Conservation (phyloP, 306 rosid species). For the Rosa rugosa region DNA sequence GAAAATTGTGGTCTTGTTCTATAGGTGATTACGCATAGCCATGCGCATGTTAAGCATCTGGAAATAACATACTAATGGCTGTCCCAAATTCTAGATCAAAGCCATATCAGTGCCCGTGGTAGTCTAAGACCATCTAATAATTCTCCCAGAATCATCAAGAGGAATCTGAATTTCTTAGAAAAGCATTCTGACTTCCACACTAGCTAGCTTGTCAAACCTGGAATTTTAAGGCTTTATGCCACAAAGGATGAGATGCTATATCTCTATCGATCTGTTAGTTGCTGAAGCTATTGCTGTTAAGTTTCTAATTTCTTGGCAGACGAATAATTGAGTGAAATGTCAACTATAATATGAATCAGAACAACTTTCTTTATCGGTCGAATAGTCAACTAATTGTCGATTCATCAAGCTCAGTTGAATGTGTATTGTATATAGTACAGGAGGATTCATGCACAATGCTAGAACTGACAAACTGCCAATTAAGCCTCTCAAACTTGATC, state of each 20-base stretch:
- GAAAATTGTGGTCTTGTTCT: neutral
- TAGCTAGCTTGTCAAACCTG: neutral
- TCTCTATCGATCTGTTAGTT: neutral
- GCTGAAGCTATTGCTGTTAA: neutral
- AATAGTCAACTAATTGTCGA: neutral
- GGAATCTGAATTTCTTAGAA: neutral
- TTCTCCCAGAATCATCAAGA: neutral
- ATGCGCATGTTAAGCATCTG: neutral
- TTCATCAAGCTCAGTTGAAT: neutral
- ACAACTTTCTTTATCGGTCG: neutral
- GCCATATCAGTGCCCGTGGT: too few relatives aligned
- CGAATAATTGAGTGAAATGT: neutral
- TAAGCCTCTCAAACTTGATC: neutral
- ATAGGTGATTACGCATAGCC: neutral
- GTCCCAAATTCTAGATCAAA: neutral
- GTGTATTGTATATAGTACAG: neutral
- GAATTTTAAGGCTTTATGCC: neutral
- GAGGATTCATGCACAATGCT: neutral
- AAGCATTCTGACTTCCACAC: neutral
- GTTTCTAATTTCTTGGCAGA: neutral
- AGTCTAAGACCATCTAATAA: neutral
- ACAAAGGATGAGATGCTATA: neutral
- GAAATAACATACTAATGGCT: neutral
- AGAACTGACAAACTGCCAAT: neutral
- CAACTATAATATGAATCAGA: neutral